Evolutionary conservation across 345 rosid species (phyloP).

Genomic region (Moricandia moricandioides): DNA sequence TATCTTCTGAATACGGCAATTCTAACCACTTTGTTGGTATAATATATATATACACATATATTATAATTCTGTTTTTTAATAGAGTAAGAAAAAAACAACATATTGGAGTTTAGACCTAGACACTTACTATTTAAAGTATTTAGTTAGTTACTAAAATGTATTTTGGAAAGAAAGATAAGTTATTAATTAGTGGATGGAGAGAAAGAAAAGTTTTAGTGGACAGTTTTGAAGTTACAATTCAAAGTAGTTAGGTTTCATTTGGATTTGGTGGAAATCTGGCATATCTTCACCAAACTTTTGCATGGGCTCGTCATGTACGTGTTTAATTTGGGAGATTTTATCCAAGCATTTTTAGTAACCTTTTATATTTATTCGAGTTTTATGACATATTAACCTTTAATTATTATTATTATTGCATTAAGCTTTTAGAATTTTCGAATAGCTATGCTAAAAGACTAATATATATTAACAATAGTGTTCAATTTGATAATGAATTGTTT

Average conservation of each 20-base stretch:
- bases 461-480: not conserved
- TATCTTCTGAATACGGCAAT: slow-evolving; percentile 4
- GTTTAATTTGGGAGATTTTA: slow-evolving; percentile 17
- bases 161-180: not conserved
- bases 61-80: too few species aligned
- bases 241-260: slow-evolving; percentile 7
- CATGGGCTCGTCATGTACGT: slow-evolving; percentile 7
- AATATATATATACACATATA: not conserved
- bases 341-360: not conserved
- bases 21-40: not conserved
- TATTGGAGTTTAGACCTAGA: too few species aligned
- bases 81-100: too few species aligned
- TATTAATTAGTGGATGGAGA: not conserved
- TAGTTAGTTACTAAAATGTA: not conserved
- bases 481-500: not conserved
- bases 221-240: not conserved
- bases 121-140: too few species aligned
- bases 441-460: not conserved
- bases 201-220: not conserved
- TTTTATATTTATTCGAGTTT: not conserved
- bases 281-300: slow-evolving; percentile 24
- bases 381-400: not conserved
- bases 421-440: not conserved
- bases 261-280: slow-evolving; percentile 30
- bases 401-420: not conserved